phyloP scores from a whole-genome alignment of 257 asterid genomes.

The Lavandula angustifolia region DNA sequence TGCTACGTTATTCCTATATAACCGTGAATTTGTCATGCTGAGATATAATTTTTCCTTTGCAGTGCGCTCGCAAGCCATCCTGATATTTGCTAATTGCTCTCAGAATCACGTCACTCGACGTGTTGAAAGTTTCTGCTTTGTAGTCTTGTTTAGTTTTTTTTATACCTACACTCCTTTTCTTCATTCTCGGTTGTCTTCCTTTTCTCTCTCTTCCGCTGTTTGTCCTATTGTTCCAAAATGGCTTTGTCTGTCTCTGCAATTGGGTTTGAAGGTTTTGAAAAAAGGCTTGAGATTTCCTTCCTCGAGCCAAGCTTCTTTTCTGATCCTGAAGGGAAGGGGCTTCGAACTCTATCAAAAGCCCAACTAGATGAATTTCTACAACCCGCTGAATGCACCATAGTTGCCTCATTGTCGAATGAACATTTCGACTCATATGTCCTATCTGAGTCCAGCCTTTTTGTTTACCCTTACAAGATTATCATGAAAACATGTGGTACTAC shows the following conservation, averaged over 20 bases:
- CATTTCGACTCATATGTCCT: slow-evolving; percentile 74
- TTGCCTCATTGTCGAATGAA: slow-evolving; percentile 59
- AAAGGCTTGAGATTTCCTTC: slow-evolving; percentile 77
- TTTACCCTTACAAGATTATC: slow-evolving; percentile 67
- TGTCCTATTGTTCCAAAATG: slow-evolving; percentile 42
- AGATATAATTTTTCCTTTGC: slow-evolving; percentile 32
- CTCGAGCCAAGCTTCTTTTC: slow-evolving; percentile 66
- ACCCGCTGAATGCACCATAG: slow-evolving; percentile 90
- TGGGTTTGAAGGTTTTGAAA: slow-evolving; percentile 86
- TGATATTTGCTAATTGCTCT: slow-evolving; percentile 46
- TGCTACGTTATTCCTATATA: background rate
- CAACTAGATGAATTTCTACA: slow-evolving; percentile 68
- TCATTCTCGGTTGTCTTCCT: slow-evolving; percentile 44
- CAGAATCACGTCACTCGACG: slow-evolving; percentile 56
- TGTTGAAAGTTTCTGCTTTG: slow-evolving; percentile 22
- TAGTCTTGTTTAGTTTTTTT: slow-evolving; percentile 35
- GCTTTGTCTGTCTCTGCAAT: slow-evolving; percentile 63
- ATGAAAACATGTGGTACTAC: slow-evolving; percentile 88
- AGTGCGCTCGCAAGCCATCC: slow-evolving; percentile 99
- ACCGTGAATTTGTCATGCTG: background rate
- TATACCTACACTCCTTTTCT: slow-evolving; percentile 62
- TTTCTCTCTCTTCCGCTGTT: slow-evolving; percentile 25
- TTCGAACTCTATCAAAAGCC: slow-evolving; percentile 58
- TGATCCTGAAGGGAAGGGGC: slow-evolving; percentile 80
- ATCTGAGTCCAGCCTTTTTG: slow-evolving; percentile 84